Evolutionary conservation across 305 asterid genomes (phyloP), one percentile per base, ranked within the genome.

Genomic region (Fraxinus baroniana): DNA sequence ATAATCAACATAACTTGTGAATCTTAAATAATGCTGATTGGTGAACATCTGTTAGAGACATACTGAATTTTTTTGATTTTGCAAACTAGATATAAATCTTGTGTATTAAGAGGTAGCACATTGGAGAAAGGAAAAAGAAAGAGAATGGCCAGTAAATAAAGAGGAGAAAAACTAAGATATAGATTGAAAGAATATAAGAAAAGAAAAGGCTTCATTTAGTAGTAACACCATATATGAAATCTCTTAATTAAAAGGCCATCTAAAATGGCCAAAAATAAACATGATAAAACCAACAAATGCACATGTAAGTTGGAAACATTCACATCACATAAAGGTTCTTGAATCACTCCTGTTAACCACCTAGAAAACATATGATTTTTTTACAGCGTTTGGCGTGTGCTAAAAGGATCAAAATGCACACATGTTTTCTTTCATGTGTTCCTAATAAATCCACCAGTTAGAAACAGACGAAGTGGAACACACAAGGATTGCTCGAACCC

Each of bases 391-490:
- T 68, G 74, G 74, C 30, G 10, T 28, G 39, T 13, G 36, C 37
- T 24, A 68, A 68, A 68, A 68, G 37, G 18, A 68, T 68, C 74
- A 39, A 28, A 68, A 26, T 68, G 73, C 73, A 66, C 35, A 66
- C 1, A 66, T 22, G 35, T 22, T 30, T 68, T 68, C 57, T 39
- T 30, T 70, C 68, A 26, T 12, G 55, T 22, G 36, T 78, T 39
- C 68, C 52, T 39, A 49, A 52, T 52, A 79, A 28, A 79, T 39
- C 77, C 74, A 70, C 79, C 79, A 79, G 77, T 60, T 12, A 71
- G 26, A 57, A 83, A 30, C 74, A 13, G 35, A 15, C 4, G 17
- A 68, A 28, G 33, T 68, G 74, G 36, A 68, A 28, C 39, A 68
- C n/a, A 28, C 20, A 12, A 28, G 74, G 39, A 12, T 68, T 68